Evolutionary conservation across 371 early-diverging fungal genomes (phyloP).

Genomic region (Rhizopus arrhizus): DNA sequence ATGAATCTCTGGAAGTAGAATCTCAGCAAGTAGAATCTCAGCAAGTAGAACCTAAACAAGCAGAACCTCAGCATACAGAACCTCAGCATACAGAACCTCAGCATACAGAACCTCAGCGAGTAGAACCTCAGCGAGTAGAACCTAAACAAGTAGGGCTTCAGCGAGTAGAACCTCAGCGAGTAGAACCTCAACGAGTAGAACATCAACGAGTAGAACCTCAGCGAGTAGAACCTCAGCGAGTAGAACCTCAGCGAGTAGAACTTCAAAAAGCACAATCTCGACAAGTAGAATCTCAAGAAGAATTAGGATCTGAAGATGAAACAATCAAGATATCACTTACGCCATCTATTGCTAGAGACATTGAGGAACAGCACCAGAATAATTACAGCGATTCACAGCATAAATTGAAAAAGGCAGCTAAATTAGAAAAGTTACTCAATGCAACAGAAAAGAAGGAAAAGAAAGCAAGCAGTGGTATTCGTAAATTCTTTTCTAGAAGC

Average conservation of each 20-base stretch:
- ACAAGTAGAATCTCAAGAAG: too few relatives aligned
- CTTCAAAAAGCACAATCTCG: background rate
- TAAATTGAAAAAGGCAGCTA: constrained; percentile 39
- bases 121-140: too few relatives aligned
- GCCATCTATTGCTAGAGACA: constrained; percentile 44
- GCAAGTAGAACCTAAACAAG: too few relatives aligned
- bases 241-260: background rate
- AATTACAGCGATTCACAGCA: constrained; percentile 15
- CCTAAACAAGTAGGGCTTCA: background rate
- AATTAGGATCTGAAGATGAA: constrained; percentile 31
- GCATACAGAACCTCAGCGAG: background rate
- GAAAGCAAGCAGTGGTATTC: constrained; percentile 42
- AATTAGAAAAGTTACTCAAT: constrained; percentile 26
- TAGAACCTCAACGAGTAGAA: background rate
- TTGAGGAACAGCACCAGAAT: constrained; percentile 15
- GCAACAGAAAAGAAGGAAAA: constrained; percentile 25
- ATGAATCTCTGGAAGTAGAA: background rate
- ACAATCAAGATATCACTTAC: constrained; percentile 55
- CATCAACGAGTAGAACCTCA: background rate
- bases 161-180: constrained; percentile 5
- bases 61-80: too few relatives aligned
- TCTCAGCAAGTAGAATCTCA: background rate
- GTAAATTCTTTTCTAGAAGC: constrained; percentile 46
- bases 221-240: background rate
- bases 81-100: too few relatives aligned